These are phyloP conservation scores for Alliaria petiolata DNA, from an alignment of 345 rosid species.

Conservation along the genomic window DNA sequence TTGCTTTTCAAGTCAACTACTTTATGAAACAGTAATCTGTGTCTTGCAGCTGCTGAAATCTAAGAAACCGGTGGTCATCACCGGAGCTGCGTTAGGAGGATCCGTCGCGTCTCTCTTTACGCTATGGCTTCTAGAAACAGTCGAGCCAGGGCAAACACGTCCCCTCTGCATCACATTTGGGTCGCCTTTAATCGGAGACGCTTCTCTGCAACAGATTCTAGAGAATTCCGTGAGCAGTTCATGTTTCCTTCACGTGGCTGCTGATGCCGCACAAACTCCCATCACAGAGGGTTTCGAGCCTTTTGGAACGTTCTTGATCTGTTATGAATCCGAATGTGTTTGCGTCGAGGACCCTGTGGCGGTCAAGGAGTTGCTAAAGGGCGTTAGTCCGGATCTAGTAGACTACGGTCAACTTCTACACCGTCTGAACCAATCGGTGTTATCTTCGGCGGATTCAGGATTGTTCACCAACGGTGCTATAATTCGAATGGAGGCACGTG, in stretches of 20 bases:
- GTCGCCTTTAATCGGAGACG: conserved; percentile 50
- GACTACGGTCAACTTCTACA: conserved; percentile 12
- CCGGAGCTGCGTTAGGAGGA: conserved; percentile 64
- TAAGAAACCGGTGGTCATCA: conserved; percentile 36
- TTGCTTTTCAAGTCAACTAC: no score
- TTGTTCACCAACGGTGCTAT: background rate
- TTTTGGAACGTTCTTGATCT: conserved; percentile 54
- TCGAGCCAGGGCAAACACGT: conserved; percentile 25
- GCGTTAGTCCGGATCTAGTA: background rate
- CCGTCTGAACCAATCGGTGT: background rate
- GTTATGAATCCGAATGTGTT: conserved; percentile 32
- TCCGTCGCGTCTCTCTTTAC: conserved; percentile 69
- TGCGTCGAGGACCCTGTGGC: conserved; percentile 51
- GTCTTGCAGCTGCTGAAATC: background rate
- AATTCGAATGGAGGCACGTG: conserved; percentile 8
- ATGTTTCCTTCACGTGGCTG: conserved; percentile 55
- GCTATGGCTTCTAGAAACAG: conserved; percentile 47
- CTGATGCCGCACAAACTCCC: background rate
- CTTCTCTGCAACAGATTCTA: conserved; percentile 35
- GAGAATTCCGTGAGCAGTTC: conserved; percentile 37
- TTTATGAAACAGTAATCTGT: background rate
- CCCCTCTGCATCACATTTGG: conserved; percentile 78
- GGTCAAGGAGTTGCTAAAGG: conserved; percentile 26
- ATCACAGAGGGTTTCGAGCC: conserved; percentile 27
- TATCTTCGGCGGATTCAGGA: background rate